Base-by-base conservation (phyloP, 2,329 filamentous ascomycete genomes). In the Diplocarpon mali region DNA sequence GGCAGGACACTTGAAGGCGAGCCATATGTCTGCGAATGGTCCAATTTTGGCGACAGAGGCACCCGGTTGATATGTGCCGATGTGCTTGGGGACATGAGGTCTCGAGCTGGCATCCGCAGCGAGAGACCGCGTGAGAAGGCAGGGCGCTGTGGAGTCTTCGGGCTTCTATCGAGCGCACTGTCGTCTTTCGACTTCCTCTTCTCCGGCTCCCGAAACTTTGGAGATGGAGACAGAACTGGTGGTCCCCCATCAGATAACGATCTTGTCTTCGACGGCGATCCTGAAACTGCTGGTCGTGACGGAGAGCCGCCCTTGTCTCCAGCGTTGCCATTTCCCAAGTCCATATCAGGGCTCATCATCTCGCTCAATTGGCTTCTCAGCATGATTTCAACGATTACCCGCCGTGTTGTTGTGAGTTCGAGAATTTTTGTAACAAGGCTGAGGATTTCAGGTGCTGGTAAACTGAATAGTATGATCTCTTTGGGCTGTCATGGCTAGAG, bases 1-100 rank as follows among this genome's bases (percentile, higher is more conserved):
- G 90, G 90, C 7, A 96, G 73, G 38, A 94, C 84, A 43, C 89
- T 93, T 20, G 85, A 83, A 2, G 89, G 88, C 1, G 87, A 90
- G 35, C 84, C 83, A 67, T 93, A 95, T 38, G 81, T 86, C 54
- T 88, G 84, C 15, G 83, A 82, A 45, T 85, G 75, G 63, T 95
- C 88, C 51, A 92, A 75, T 62, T 93, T 88, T 13, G 89, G 88
- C 2, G 87, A 94, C 48, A 90, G 72, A 55, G 88, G 86, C 20
- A 70, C 67, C 49, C 72, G 79, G 57, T 75, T 80, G 52, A 70
- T 65, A 42, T 71, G 67, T 48, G 69, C 64, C 50, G 71, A 67
- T 55, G 73, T 51, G 46, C 47, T 56, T 40, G 58, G 49, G 37
- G 64, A 57, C 59, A 65, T 60, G 32, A 64, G 57, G 52, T 74